These are phyloP conservation scores for Penicillium soppii DNA, from an alignment of 495 filamentous ascomycete species.

Conservation along the genomic window DNA sequence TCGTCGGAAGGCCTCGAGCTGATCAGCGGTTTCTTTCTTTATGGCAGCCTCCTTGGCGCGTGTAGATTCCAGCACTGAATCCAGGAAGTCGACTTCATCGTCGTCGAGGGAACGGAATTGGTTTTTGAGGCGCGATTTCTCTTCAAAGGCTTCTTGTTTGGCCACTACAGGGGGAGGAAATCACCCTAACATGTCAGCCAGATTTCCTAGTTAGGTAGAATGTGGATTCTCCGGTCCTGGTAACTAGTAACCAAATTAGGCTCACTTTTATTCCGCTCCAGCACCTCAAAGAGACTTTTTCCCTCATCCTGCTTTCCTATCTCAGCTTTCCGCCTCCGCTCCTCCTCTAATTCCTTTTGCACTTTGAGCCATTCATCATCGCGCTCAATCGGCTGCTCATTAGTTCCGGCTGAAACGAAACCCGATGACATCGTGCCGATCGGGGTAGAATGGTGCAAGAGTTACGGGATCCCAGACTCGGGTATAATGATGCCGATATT, in stretches of 20 bases:
- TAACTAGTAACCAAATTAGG: constrained; percentile 11
- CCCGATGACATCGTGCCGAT: constrained; percentile 68
- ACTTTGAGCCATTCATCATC: constrained; percentile 76
- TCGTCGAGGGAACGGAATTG: constrained; percentile 94
- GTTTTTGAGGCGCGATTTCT: constrained; percentile 80
- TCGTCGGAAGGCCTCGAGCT: constrained; percentile 67
- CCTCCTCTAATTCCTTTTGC: constrained; percentile 73
- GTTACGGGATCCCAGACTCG: constrained; percentile 8
- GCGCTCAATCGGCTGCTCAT: constrained; percentile 58
- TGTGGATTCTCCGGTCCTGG: neutral
- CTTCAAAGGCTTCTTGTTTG: constrained; percentile 96
- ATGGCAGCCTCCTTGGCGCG: constrained; percentile 70
- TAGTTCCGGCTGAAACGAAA: constrained; percentile 85
- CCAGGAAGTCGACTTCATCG: constrained; percentile 90
- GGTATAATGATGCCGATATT: constrained; percentile 23
- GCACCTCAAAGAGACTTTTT: constrained; percentile 78
- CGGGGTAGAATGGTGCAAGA: constrained; percentile 11
- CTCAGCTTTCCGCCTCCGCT: constrained; percentile 58
- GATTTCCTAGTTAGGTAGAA: neutral
- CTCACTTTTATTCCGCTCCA: constrained; percentile 93
- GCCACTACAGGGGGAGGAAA: constrained; percentile 68
- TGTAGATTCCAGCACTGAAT: constrained; percentile 68
- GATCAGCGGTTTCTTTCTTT: constrained; percentile 71
- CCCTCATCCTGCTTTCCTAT: constrained; percentile 56
- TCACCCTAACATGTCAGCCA: constrained; percentile 10